Conservation (phyloP, 225 moss, liverwort and hornwort species). For the Marchantia paleacea region DNA sequence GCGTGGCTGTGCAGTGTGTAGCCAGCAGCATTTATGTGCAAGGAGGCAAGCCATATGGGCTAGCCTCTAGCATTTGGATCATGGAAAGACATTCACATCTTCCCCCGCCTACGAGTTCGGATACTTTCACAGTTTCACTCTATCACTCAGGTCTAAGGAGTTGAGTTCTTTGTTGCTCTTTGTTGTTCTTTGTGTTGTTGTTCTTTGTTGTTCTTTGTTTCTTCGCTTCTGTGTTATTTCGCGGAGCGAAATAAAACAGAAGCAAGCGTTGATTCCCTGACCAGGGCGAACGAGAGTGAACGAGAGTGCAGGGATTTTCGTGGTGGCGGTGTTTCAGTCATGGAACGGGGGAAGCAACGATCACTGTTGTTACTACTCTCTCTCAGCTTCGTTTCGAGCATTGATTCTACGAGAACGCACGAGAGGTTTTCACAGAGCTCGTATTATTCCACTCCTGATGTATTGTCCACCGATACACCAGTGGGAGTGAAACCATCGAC, state of each 20-base stretch:
- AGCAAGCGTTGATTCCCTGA: background rate
- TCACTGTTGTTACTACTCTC: background rate
- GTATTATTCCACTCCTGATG: slow-evolving; percentile 15
- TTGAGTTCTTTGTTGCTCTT: no score
- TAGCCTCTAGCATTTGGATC: background rate
- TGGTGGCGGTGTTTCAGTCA: background rate
- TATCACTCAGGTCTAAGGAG: background rate
- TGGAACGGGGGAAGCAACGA: background rate
- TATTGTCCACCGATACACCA: background rate
- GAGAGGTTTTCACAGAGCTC: slow-evolving; percentile 28
- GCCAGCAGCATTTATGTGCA: background rate
- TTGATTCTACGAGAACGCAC: slow-evolving; percentile 29
- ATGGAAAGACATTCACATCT: background rate
- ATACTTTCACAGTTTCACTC: background rate
- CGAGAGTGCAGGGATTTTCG: background rate
- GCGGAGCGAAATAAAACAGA: background rate
- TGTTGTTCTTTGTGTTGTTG: no score
- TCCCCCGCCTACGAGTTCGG: background rate
- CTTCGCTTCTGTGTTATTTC: no score
- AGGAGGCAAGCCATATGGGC: background rate
- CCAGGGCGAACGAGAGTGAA: background rate
- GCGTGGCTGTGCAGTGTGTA: background rate
- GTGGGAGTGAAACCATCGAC: background rate
- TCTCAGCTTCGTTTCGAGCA: background rate
- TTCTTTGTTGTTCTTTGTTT: no score